phyloP scores from a whole-genome alignment of 345 rosid genomes.

The Arabidopsis suecica region DNA sequence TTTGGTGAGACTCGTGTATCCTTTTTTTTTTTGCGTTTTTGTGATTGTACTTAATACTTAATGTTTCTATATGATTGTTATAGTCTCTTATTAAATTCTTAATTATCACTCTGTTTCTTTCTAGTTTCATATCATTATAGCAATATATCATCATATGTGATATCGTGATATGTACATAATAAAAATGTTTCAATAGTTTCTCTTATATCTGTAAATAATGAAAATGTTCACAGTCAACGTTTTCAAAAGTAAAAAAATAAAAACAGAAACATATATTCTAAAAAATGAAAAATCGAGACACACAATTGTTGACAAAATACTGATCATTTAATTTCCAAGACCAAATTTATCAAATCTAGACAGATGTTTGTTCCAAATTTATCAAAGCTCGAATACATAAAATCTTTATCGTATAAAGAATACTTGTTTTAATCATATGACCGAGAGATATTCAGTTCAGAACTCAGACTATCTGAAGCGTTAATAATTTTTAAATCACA shows the following conservation, averaged over 20 bases:
- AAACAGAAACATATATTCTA: not conserved
- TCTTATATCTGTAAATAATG: not conserved
- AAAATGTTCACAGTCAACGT: not conserved
- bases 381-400: not conserved
- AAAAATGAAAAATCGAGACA: not conserved
- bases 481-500: not conserved
- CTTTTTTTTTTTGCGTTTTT: not conserved
- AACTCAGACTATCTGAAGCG: not conserved
- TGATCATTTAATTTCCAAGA: not conserved
- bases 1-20: not conserved
- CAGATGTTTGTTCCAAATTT: not conserved
- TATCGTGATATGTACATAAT: too few species aligned
- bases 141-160: too few species aligned
- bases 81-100: not conserved
- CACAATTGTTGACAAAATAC: slow-evolving; percentile 10
- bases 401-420: not conserved
- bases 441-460: not conserved
- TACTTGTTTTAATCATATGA: not conserved
- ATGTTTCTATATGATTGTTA: not conserved
- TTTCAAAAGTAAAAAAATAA: not conserved
- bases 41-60: too few species aligned
- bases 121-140: not conserved
- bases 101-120: not conserved
- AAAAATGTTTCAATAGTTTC: not conserved
- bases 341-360: not conserved